Percentiles rank a stretch among this genome's conserved stretches.
Conservation (phyloP, 495 filamentous ascomycete species). For the Talaromyces nanjingensis region DNA sequence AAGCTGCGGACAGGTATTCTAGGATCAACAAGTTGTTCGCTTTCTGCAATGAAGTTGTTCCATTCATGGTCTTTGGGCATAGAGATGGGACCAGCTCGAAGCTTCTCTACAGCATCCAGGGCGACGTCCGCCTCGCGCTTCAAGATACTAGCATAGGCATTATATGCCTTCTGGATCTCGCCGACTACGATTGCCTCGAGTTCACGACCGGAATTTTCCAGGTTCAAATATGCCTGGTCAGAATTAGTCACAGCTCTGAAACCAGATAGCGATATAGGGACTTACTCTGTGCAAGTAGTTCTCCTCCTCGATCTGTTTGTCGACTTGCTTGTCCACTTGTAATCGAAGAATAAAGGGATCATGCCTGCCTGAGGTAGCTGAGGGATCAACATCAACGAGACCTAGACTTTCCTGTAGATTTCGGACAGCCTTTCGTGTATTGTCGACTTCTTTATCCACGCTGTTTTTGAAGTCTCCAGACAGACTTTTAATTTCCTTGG, state of each 20-base stretch:
- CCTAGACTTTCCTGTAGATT: conserved; percentile 74
- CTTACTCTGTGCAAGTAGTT: conserved; percentile 89
- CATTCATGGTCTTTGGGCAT: conserved; percentile 93
- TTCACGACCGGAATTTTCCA: conserved; percentile 90
- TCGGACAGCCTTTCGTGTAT: conserved; percentile 59
- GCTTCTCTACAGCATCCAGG: conserved; percentile 68
- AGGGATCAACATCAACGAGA: conserved; percentile 67
- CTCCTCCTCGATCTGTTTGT: conserved; percentile 91
- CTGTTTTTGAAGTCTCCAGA: conserved; percentile 90
- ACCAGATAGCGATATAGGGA: not conserved
- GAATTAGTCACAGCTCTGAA: conserved; percentile 18
- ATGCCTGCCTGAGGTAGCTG: conserved; percentile 69
- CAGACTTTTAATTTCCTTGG: conserved; percentile 92
- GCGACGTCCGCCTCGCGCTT: conserved; percentile 82
- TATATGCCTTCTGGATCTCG: conserved; percentile 96
- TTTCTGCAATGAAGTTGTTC: conserved; percentile 72
- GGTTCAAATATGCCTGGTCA: conserved; percentile 79
- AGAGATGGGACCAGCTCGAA: conserved; percentile 74
- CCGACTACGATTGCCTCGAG: conserved; percentile 91
- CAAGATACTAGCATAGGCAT: conserved; percentile 80
- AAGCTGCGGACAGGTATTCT: conserved; percentile 67
- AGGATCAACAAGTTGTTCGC: conserved; percentile 85
- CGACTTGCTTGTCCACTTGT: conserved; percentile 78
- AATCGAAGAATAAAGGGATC: conserved; percentile 86
- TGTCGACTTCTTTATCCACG: conserved; percentile 50